Evolutionary conservation across 2,329 filamentous ascomycete species (phyloP), one percentile per base, ranked within the genome.

Genomic region (Neonectria hederae): DNA sequence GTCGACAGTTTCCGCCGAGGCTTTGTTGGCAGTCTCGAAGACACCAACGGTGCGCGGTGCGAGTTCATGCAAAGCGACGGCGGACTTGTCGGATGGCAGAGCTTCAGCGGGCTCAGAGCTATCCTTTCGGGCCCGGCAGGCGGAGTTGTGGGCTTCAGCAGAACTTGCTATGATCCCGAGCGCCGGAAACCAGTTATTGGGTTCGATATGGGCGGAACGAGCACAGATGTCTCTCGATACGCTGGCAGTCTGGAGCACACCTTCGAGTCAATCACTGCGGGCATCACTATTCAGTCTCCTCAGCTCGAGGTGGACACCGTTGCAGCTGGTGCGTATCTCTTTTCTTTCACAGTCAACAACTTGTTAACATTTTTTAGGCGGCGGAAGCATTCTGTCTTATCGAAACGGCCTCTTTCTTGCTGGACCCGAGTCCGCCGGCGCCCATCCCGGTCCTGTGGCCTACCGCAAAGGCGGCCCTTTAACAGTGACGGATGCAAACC

Each of bases 221-320:
- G 86, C 32, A 93, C 91, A 1, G 91, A 93, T 74, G 89, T 93
- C 5, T 91, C 88, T 30, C 82, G 91, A 38, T 93, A 91, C 67
- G 88, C 75, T 1, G 81, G 81, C 1, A 74, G 74, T 3, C 77
- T 78, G 28, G 80, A 81, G 32, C 79, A 82, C 42, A 74, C 81
- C 0, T 93, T 94, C 63, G 91, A 93, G 72, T 93, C 90, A 0
- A 93, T 90, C 0, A 93, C 90, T 0, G 92, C 92, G 0, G 92
- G 91, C 10, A 88, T 94, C 1, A 90, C 90, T 1, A 92, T 94
- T 14, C 91, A 94, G 66, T 90, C 89, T 1, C 92, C 92, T 0
- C 92, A 94, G 73, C 84, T 94, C 1, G 91, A 95, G 70, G 94
- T 95, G 75, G 92, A 92, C 74, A 95, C 92, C 13, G 57, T 59